These are phyloP conservation scores for Ganoderma resinaceum DNA, from an alignment of 1,284 basidiomycete species.

Conservation along the genomic window DNA sequence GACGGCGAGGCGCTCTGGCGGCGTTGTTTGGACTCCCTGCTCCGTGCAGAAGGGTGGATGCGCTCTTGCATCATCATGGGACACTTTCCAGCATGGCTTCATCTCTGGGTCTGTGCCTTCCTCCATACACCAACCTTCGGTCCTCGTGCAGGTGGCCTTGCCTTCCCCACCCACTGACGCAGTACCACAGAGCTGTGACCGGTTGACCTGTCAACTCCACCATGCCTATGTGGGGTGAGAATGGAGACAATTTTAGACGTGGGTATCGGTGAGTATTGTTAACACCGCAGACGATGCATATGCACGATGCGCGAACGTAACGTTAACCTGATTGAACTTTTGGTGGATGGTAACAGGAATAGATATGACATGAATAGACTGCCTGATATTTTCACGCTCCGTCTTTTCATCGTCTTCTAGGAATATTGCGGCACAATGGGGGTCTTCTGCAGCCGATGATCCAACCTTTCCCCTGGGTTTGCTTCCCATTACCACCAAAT, in stretches of 20 bases:
- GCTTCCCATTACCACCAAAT: too few relatives aligned
- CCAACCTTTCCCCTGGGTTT: too few relatives aligned
- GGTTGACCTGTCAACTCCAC: background rate
- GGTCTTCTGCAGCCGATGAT: too few relatives aligned
- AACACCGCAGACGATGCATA: background rate
- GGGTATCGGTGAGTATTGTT: background rate
- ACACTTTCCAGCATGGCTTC: background rate
- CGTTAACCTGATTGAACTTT: background rate
- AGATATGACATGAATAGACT: background rate
- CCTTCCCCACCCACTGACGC: background rate
- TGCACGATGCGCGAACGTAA: background rate
- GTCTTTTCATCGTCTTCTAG: background rate
- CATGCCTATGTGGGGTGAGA: background rate
- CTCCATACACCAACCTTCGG: background rate
- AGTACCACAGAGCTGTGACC: background rate
- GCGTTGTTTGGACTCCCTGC: background rate
- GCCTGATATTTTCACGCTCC: background rate
- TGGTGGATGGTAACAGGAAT: background rate
- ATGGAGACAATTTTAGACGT: background rate
- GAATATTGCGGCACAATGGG: too few relatives aligned
- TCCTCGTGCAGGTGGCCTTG: background rate
- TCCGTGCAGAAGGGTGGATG: conserved; percentile 19
- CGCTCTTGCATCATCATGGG: conserved; percentile 33
- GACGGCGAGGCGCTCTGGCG: background rate
- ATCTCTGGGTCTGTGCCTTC: background rate